Conservation (phyloP, 2,329 filamentous ascomycete genomes). For the Trichoderma guizhouense region DNA sequence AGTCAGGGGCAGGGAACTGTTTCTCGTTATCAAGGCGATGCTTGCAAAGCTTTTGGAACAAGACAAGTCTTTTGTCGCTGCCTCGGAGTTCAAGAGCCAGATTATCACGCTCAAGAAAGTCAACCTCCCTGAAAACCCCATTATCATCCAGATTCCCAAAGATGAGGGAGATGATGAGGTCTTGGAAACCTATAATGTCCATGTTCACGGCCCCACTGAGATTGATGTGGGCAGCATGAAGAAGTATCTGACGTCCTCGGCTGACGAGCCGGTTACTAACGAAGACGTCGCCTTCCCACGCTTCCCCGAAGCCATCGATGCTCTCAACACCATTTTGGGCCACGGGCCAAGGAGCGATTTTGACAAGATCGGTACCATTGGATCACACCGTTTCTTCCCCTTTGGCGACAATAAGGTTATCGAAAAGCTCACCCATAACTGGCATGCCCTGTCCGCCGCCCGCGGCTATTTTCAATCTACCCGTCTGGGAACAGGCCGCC, state of each 20-base stretch:
- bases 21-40: constrained; percentile 39
- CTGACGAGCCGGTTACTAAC: constrained; percentile 32
- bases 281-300: constrained; percentile 44
- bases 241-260: constrained; percentile 44
- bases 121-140: constrained; percentile 30
- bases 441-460: constrained; percentile 38
- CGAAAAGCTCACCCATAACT: constrained; percentile 27
- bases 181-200: constrained; percentile 39
- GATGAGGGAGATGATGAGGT: constrained; percentile 31
- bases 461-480: constrained; percentile 56
- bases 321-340: constrained; percentile 51
- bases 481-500: constrained; percentile 49
- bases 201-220: constrained; percentile 39
- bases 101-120: constrained; percentile 42
- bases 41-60: constrained; percentile 34
- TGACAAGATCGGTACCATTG: constrained; percentile 39
- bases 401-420: constrained; percentile 31
- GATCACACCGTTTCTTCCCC: constrained; percentile 49
- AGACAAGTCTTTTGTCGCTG: constrained; percentile 33
- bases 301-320: constrained; percentile 47
- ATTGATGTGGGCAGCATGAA: constrained; percentile 40
- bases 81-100: constrained; percentile 51
- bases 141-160: constrained; percentile 35
- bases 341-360: constrained; percentile 38
- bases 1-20: constrained; percentile 43